phyloP scores from a whole-genome alignment of 1,284 basidiomycete species.

The Apiotrichum siamense region DNA sequence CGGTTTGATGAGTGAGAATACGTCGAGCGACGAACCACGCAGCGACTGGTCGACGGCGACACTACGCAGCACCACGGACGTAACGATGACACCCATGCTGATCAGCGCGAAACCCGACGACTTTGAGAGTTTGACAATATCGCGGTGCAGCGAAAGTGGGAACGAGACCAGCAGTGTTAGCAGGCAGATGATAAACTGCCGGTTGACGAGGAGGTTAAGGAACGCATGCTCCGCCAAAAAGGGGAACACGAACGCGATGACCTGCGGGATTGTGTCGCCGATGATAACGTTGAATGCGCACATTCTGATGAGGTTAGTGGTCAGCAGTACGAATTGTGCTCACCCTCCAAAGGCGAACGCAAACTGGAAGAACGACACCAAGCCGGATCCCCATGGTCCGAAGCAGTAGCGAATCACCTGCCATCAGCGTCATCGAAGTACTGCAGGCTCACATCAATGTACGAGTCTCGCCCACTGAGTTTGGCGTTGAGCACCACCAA shows the following conservation, averaged over 20 bases:
- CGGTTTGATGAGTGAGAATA: slow-evolving; percentile 64
- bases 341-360: slow-evolving; percentile 89
- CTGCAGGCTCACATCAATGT: slow-evolving; percentile 61
- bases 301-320: slow-evolving; percentile 59
- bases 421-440: not conserved
- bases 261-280: slow-evolving; percentile 93
- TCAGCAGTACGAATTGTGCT: slow-evolving; percentile 4
- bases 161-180: slow-evolving; percentile 85
- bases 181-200: slow-evolving; percentile 79
- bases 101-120: slow-evolving; percentile 82
- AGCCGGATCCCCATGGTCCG: slow-evolving; percentile 76
- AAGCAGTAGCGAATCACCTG: slow-evolving; percentile 90
- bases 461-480: slow-evolving; percentile 82
- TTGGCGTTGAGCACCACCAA: slow-evolving; percentile 94
- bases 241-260: slow-evolving; percentile 82
- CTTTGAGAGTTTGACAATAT: slow-evolving; percentile 93
- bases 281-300: slow-evolving; percentile 89
- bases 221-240: slow-evolving; percentile 62
- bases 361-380: slow-evolving; percentile 96
- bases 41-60: slow-evolving; percentile 71
- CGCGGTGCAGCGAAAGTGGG: slow-evolving; percentile 89
- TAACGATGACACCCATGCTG: slow-evolving; percentile 92
- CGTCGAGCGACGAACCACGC: slow-evolving; percentile 60
- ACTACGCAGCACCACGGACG: slow-evolving; percentile 77
- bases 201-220: slow-evolving; percentile 70